Evolutionary conservation across 306 rosid species (phyloP), one percentile per base, ranked within the genome.

Genomic region (Aeschynomene evenia): DNA sequence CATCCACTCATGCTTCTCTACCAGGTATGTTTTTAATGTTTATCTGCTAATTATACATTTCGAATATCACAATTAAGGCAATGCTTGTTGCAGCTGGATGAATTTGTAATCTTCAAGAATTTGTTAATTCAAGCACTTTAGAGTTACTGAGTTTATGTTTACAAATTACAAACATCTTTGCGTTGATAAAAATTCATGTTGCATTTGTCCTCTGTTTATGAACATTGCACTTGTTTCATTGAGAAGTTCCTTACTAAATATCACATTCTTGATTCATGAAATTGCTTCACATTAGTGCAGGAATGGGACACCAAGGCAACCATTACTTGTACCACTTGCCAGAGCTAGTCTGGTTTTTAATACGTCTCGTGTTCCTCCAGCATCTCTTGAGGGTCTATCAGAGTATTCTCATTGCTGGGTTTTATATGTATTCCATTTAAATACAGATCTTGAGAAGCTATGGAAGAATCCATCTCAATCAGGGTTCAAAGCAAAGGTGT

Each of bases 241-340:
- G 16, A 49, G 16, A 40, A 56, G 4, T 24, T 62, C 55, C 60
- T 49, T 57, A 45, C 37, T 65, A 46, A 36, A 54, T 80, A 53
- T 26, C 24, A 28, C 66, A 33, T 46, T 71, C 19, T 40, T 78
- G 65, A 70, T 48, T 68, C 9, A 36, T 74, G 74, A 76, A 22
- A 39, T 66, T 62, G 23, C 36, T 51, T 83, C n/a, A 56, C 22
- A 45, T 31, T 75, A 29, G 56, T 70, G 56, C 72, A 94, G 98
- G 86, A 88, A 94, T 65, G 98, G 98, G 33, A 90, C 98, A 10
- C 98, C 98, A 2, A 84, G 98, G 80, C 98, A 94, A 76, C 96
- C 98, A 19, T 87, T 90, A 67, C 80, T 94, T 59, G 98, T 90
- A 31, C 97, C 98, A 34, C 98, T 94, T 77, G 91, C 97, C 4